Evolutionary conservation across 768 basidiomycete species (phyloP), one percentile per base, ranked within the genome.

Genomic region (Tylopilus subfusipes): DNA sequence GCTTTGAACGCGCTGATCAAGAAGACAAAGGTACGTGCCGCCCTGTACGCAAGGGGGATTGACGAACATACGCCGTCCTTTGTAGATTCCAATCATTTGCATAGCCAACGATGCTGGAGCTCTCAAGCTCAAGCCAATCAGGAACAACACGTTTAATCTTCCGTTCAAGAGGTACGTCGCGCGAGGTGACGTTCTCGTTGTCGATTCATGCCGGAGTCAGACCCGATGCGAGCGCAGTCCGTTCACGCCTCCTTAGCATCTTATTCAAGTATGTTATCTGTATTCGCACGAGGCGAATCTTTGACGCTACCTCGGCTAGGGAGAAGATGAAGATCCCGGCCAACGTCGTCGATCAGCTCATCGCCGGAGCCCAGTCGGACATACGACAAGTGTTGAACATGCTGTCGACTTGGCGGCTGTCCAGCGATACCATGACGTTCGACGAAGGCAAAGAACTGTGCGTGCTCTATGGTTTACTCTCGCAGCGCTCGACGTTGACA

Each of bases 301-400:
- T 2, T 57, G 33, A 60, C 42, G 5, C 18, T 40, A 1, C 12
- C 6, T 52, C 14, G 8, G 43, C 19, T 56, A 95, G 93, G 70
- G 97, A 99, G 71, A 90, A 91, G 61, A 81, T 99, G 83, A 89
- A 91, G 69, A 76, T 98, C n/a, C 88, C 91, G 0, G 83, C 85
- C 0, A 91, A 91, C 54, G 96, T 95, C 39, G 72, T 98, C 31
- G 97, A 99, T 65, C 91, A 97, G 68, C 86, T 99, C 30, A 82
- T 98, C 53, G 71, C 75, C 2, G 90, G 96, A 5, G 80, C 93
- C 2, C 91, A 97, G 62, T 96, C 95, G 2, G 97, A 99, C 71
- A 96, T 99, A 54, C 89, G 97, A 4, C 96, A 96, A 68, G 92
- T 98, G 19, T 73, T 99, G 55, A 98, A 98, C 69, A 98, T 99